Evolutionary conservation across 768 basidiomycete genomes (phyloP), one percentile per base, ranked within the genome.

Genomic region (Postia placenta): DNA sequence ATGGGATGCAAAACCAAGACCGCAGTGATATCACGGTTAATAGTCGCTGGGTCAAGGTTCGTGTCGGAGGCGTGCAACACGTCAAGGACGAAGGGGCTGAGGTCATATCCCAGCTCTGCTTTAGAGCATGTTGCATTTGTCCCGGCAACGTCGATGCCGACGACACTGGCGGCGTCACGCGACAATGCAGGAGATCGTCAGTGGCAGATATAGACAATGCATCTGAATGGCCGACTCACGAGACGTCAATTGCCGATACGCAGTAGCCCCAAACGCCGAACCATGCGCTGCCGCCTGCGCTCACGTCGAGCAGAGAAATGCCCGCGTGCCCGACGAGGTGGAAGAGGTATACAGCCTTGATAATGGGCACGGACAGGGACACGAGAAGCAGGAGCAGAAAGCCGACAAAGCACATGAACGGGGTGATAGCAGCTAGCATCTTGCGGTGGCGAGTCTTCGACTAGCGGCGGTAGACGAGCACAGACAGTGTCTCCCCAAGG

Each of bases 191-290:
- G 52, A 49, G 47, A 51, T 54, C 51, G 49, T 42, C 48, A 49
- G 26, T 43, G 48, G 41, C 27, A 36, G 47, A 38, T 40, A 53
- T 45, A 46, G 55, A 46, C 43, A 46, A 26, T 38, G 41, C 22
- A n/a, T 7, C 43, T 43, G 35, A 57, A 69, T 53, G 46, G 17
- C 14, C 40, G 22, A 54, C 68, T 60, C 61, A 79, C 76, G 70
- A 65, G 58, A 74, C 62, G 28, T 75, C 63, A 47, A 75, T 58
- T 15, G 67, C 69, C 25, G 74, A 73, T 33, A 74, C 65, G 63
- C 82, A 85, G 58, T 79, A 82, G 26, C 83, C 83, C 72, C 78
- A 85, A 45, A 82, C 74, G 48, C 83, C 82, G 60, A 83, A 77
- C 36, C 66, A 67, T 50, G 74, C 77, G 42, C 59, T 59, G 19